These are phyloP conservation scores for Eutypella sp. DNA, from an alignment of 2,329 filamentous ascomycete species.

Conservation along the genomic window DNA sequence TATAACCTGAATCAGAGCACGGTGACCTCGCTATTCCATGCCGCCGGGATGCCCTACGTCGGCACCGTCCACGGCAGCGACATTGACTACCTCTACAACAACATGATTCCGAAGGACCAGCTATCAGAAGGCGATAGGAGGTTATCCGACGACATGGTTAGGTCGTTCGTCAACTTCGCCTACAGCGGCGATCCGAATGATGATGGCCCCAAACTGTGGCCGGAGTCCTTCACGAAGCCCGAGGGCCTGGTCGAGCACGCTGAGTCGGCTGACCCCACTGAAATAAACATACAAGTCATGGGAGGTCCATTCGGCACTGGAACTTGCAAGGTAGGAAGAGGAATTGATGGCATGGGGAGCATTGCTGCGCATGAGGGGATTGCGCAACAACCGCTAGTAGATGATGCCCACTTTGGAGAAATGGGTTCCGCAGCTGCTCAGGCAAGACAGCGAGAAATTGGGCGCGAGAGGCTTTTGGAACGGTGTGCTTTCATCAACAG, in stretches of 20 bases:
- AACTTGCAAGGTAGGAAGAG: constrained; percentile 1
- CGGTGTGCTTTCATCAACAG: constrained; percentile 2
- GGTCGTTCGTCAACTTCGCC: constrained; percentile 19
- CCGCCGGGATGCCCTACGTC: constrained; percentile 20
- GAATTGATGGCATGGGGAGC: background rate
- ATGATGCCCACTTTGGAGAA: background rate
- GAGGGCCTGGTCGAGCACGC: background rate
- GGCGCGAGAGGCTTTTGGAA: constrained; percentile 3
- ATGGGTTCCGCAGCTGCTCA: background rate
- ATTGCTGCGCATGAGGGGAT: background rate
- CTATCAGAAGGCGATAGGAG: constrained; percentile 11
- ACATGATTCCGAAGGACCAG: constrained; percentile 13
- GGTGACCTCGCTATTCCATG: constrained; percentile 17
- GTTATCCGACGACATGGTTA: constrained; percentile 11
- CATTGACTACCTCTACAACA: constrained; percentile 20
- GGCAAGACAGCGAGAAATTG: background rate
- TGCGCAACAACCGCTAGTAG: background rate
- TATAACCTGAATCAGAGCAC: constrained; percentile 27
- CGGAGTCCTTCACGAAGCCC: constrained; percentile 13
- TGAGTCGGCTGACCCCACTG: background rate
- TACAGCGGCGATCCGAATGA: constrained; percentile 15
- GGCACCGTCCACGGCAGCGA: constrained; percentile 21
- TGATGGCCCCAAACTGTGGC: constrained; percentile 9
- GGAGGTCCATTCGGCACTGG: constrained; percentile 18
- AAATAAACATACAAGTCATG: constrained; percentile 13